Evolutionary conservation across 129 eudicot species (phyloP), one percentile per base, ranked within the genome.

Genomic region (Solidago caesia): DNA sequence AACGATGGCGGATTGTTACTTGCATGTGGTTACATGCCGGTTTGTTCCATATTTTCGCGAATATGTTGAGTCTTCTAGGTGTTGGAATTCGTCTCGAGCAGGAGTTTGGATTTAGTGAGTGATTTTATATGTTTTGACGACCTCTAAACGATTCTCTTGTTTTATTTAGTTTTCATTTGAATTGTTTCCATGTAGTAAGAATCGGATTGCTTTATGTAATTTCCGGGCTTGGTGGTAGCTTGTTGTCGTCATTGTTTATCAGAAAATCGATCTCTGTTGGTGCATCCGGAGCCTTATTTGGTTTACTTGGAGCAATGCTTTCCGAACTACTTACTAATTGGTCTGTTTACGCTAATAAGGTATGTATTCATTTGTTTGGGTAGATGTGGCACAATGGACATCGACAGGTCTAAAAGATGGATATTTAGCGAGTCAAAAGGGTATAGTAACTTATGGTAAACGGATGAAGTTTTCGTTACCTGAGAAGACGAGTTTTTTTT

Each of bases 21-120:
- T 89, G 95, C 51, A 89, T 89, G 88, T 92, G 96, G 96, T 76
- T 92, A 71, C 98, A 92, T 47, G 96, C 96, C 5, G 98, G 98
- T 1, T 85, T 84, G 7, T 71, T 92, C 67, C 98, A 92, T 69
- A 56, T 92, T 29, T 77, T 89, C 26, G 85, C 92, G 25, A 89
- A 92, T 56, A 92, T 92, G 98, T 74, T 86, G 71, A 84, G 95
- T 73, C 85, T 92, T 5, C 43, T 89, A 5, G 76, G 82, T 13
- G 89, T 89, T 10, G 96, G 98, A 64, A 77, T 89, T 84, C 96
- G 96, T 11, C 92, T 92, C 33, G 96, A 92, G 84, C 89, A 92
- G 62, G 95, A 92, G 80, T 92, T 92, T 47, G 96, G 98, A 27
- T 89, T 82, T 62, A 74, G 97, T 92, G 79, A 8, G 96, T 63